Evolutionary conservation across 345 rosid genomes (phyloP).

Genomic region (Streptanthus diversifolius): DNA sequence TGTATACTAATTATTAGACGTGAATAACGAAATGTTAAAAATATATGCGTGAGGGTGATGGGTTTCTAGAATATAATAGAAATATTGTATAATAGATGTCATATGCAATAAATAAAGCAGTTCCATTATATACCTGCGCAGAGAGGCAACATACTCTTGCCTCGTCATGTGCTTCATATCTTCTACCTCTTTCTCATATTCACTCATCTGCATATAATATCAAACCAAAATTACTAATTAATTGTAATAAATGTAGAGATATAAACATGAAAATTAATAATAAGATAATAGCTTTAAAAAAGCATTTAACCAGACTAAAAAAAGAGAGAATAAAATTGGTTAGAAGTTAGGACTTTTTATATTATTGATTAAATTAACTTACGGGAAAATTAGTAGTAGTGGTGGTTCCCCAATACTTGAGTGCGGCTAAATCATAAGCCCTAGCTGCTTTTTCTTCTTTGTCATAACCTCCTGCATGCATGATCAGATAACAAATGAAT

Average conservation of each 20-base stretch:
- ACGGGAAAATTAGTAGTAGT: constrained; percentile 92
- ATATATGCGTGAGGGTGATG: background rate
- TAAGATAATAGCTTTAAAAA: background rate
- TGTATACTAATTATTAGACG: constrained; percentile 15
- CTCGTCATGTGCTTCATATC: constrained; percentile 97
- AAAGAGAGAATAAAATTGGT: background rate
- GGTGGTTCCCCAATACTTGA: constrained; percentile 92
- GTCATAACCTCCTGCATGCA: constrained; percentile 79
- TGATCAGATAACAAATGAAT: constrained; percentile 2
- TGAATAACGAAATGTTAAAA: background rate
- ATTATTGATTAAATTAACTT: background rate
- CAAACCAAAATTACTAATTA: background rate
- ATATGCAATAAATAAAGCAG: constrained; percentile 22
- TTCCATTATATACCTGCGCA: constrained; percentile 63
- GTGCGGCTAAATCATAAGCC: constrained; percentile 90
- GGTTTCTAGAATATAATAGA: background rate
- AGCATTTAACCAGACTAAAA: background rate
- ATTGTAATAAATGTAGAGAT: background rate
- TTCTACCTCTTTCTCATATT: constrained; percentile 81
- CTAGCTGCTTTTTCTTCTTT: constrained; percentile 97
- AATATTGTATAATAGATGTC: background rate
- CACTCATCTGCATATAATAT: constrained; percentile 51
- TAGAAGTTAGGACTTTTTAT: constrained; percentile 11
- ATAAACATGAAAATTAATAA: background rate
- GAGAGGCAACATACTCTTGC: constrained; percentile 87